A percentile compares a stretch with the other conserved stretches of the same genome.
Evolutionary conservation across 768 basidiomycete genomes (phyloP).

Genomic region (Auriculariales sp.): DNA sequence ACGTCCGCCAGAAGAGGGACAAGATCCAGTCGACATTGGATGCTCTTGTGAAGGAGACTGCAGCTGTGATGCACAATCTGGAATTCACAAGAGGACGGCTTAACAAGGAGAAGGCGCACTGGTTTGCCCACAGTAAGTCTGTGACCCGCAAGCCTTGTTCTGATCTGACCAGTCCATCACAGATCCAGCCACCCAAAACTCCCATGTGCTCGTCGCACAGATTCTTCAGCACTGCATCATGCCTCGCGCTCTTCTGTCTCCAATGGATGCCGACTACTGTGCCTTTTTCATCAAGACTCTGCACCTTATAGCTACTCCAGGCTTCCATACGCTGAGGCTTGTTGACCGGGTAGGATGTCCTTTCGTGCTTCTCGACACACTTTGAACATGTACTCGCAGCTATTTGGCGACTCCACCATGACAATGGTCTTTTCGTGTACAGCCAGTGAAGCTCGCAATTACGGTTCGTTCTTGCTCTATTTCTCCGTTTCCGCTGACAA

Average conservation of each 20-base stretch:
- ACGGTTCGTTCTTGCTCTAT: constrained; percentile 9
- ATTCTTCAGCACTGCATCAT: constrained; percentile 81
- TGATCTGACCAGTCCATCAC: background rate
- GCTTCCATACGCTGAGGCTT: constrained; percentile 72
- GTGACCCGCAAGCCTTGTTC: background rate
- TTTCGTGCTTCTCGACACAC: background rate
- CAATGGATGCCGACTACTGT: constrained; percentile 92
- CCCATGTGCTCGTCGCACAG: constrained; percentile 26
- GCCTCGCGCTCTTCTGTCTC: constrained; percentile 84
- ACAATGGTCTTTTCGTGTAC: constrained; percentile 85
- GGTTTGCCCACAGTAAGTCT: constrained; percentile 54
- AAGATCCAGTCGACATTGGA: constrained; percentile 30
- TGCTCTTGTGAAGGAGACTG: background rate
- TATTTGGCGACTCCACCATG: constrained; percentile 74
- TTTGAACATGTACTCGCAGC: constrained; percentile 26
- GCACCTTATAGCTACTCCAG: constrained; percentile 77
- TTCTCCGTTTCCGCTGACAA: background rate
- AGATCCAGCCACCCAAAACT: constrained; percentile 6
- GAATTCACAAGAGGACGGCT: constrained; percentile 66
- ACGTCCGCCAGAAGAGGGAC: constrained; percentile 39
- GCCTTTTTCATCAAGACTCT: constrained; percentile 80
- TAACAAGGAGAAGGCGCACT: constrained; percentile 62
- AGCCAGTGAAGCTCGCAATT: constrained; percentile 90
- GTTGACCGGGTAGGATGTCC: constrained; percentile 55
- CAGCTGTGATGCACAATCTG: constrained; percentile 30